Evolutionary conservation across 495 filamentous ascomycete genomes (phyloP), one percentile per base, ranked within the genome.

Genomic region (Aspergillus hancockii): DNA sequence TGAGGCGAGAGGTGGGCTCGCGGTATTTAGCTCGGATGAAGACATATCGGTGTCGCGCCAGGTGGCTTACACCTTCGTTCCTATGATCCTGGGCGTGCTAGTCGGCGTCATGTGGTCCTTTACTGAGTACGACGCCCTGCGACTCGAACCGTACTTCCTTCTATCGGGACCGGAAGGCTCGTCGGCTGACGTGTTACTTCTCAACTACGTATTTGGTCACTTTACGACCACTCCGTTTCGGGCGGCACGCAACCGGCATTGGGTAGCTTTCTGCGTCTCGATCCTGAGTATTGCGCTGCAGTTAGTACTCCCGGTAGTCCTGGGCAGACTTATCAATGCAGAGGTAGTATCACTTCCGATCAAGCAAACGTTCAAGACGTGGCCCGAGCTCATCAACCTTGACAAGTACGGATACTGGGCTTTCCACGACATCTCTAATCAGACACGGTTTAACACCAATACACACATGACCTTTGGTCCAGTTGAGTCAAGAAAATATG

Each of bases 121-220:
- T n/a, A 46, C 34, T 7, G 54, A 56, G 30, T 56, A 49, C n/a
- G 54, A 56, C 22, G 54, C 54, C 16, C 43, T 56, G 0, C 41
- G 54, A 22, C 54, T 56, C n/a, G 54, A 56, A 28, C 54, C 54
- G 10, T 56, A 56, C 43, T 56, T 56, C 21, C 41, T 49, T 23
- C 43, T 56, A 12, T 56, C 54, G 13, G 34, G 47, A 8, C 54
- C 54, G 1, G 8, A 56, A 30, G 54, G 54, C 9, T 40, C 45
- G 6, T 49, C 54, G 28, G 54, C 54, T 8, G 54, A 56, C n/a
- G 54, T 56, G 8, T 41, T 56, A 21, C 31, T 56, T 22, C 54
- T 56, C 2, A 56, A 56, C 45, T 56, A 56, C 32, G 54, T 49
- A 32, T 56, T 56, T n/a, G 54, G 54, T 4, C 54, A 56, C 38